Evolutionary conservation across 371 early-diverging fungal species (phyloP).

Genomic region (Mucor piriformis): DNA sequence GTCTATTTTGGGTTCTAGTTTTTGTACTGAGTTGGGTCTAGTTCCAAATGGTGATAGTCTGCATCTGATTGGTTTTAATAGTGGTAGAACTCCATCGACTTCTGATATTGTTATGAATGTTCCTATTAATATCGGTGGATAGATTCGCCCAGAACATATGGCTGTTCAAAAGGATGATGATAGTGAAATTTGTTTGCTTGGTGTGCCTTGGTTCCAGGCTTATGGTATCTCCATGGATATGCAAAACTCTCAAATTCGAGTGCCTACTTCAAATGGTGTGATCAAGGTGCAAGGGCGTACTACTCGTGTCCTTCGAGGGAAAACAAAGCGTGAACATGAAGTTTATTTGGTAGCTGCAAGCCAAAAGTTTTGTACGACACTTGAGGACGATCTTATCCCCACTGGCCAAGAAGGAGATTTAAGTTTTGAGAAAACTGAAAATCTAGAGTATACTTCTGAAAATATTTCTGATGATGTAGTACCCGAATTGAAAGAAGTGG

Average conservation of each 20-base stretch:
- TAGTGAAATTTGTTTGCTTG: constrained; percentile 14
- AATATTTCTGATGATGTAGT: constrained; percentile 8
- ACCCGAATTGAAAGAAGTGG: background rate
- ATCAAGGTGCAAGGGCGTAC: background rate
- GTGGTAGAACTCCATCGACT: background rate
- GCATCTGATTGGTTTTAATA: background rate
- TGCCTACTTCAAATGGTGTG: constrained; percentile 10
- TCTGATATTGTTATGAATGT: background rate
- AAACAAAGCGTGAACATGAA: constrained; percentile 2
- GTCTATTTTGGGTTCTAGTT: no score
- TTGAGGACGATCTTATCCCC: background rate
- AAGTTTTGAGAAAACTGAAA: no score
- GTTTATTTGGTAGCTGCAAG: background rate
- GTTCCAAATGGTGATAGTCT: background rate
- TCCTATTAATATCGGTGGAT: constrained; percentile 13
- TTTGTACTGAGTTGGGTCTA: no score
- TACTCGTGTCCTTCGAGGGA: background rate
- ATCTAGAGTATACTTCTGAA: background rate
- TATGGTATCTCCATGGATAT: constrained; percentile 10
- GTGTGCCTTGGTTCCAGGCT: constrained; percentile 21
- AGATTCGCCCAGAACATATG: background rate
- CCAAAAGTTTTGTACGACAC: background rate
- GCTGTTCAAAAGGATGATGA: background rate
- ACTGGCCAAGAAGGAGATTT: constrained; percentile 1
- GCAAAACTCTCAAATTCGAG: background rate